These are phyloP conservation scores for Pseudomonodictys pantanalensis DNA, from an alignment of 495 filamentous ascomycete genomes.

Conservation along the genomic window DNA sequence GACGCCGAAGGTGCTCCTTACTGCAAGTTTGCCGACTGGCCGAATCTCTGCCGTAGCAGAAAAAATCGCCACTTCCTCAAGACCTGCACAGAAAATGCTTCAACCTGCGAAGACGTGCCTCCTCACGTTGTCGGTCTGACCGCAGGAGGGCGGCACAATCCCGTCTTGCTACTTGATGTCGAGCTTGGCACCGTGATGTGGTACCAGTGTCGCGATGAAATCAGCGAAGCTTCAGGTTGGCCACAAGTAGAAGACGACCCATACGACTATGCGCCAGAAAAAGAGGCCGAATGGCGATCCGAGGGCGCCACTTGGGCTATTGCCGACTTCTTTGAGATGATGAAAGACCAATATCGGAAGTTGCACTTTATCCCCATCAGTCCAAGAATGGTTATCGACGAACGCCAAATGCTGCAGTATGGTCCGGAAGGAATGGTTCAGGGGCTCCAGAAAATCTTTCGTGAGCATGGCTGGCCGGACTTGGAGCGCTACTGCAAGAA, in stretches of 20 bases:
- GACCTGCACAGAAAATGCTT: not conserved
- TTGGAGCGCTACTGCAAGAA: not conserved
- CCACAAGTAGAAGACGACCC: not conserved
- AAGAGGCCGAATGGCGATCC: not conserved
- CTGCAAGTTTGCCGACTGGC: not conserved
- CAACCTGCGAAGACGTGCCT: not conserved
- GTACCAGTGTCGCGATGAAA: not conserved
- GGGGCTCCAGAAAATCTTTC: not conserved
- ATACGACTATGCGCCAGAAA: not conserved
- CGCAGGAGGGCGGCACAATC: not conserved
- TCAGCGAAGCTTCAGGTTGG: not conserved
- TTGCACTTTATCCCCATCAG: not conserved
- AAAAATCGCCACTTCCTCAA: not conserved
- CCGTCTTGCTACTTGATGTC: not conserved
- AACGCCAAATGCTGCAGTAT: not conserved
- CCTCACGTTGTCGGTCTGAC: not conserved
- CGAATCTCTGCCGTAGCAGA: not conserved
- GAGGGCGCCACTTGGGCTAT: not conserved
- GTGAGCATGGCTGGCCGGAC: not conserved
- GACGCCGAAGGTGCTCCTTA: not conserved
- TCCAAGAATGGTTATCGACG: not conserved
- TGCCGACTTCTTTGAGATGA: not conserved
- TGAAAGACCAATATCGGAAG: not conserved
- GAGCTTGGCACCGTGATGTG: not conserved
- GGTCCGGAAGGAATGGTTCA: not conserved